A percentile compares a stretch with the other conserved stretches of the same genome.
Conservation (phyloP, 305 asterid genomes). For the Caryopteris hybrid region DNA sequence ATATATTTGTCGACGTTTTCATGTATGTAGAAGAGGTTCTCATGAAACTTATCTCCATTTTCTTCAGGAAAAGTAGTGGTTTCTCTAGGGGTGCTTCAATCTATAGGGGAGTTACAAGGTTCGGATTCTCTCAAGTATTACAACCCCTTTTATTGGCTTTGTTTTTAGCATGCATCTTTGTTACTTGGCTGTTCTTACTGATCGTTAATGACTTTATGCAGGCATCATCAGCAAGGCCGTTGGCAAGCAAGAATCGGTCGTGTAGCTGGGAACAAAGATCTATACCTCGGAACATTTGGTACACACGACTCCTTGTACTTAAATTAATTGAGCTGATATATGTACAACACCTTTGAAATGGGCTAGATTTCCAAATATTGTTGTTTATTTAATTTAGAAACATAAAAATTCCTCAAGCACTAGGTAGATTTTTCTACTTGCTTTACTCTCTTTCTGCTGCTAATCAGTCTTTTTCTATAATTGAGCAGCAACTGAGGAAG, state of each 20-base stretch:
- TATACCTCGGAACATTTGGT: constrained; percentile 96
- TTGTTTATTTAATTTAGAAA: neutral
- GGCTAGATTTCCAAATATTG: neutral
- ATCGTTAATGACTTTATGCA: constrained; percentile 22
- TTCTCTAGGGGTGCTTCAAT: constrained; percentile 95
- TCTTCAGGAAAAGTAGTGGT: constrained; percentile 80
- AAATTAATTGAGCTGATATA: neutral
- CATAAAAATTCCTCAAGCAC: too few species aligned
- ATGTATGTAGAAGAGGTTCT: neutral
- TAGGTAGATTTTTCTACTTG: too few species aligned
- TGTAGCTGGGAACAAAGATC: constrained; percentile 90
- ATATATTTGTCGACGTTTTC: neutral
- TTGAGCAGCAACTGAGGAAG: constrained; percentile 88
- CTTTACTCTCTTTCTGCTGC: neutral
- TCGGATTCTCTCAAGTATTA: neutral
- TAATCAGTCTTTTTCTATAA: neutral
- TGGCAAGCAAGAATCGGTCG: constrained; percentile 99
- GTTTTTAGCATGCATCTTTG: too few species aligned
- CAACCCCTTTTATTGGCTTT: neutral
- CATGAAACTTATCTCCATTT: neutral
- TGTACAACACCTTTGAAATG: neutral
- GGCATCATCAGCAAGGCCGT: constrained; percentile 99
- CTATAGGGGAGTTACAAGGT: constrained; percentile 91
- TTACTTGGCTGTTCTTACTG: neutral
- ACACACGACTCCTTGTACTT: neutral